Base-by-base conservation (phyloP, 164 flowering plant species). In the Protea cynaroides region DNA sequence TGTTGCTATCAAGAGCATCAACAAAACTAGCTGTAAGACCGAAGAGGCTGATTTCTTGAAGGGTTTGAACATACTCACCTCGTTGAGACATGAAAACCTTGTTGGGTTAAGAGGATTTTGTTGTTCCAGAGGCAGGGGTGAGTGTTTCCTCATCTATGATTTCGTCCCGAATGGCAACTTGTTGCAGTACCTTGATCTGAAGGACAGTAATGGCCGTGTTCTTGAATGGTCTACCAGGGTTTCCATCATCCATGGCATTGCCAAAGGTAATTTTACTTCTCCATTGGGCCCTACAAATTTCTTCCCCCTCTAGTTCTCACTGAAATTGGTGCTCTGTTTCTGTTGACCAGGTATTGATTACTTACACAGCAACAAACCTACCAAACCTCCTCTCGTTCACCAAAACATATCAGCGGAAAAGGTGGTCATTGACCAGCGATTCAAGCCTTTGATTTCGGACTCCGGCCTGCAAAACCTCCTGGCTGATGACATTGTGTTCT, bases 351-450 rank as follows among this genome's bases (percentile, higher is more conserved):
- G 97, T 58, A 80, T 95, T 14, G 80, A 68, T 4, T 95, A 89
- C 72, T 59, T 95, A 47, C 99, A 95, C 65, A 73, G 74, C 15
- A 69, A 56, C 65, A 80, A 72, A 50, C 80, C 75, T 34, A 81
- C 68, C 66, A 92, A 85, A 62, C 84, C 82, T 29, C 75, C 80
- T 8, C 57, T 90, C 1, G 86, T 89, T 65, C 96, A 89, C 80
- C 96, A 83, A 70, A 92, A 83, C 65, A 70, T 95, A 75, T 92
- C 97, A 5, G 97, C 94, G 0, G 91, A 86, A 70, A 95, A 95
- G 59, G 87, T 95, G 55, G 85, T 92, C 25, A 70, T 95, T 23
- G 94, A 92, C 74, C 72, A 70, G 38, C 61, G 71, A 25, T 82
- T 70, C 78, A 86, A 80, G 37, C 96, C 99, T 4, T 54, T 86